These are phyloP conservation scores for Candida pseudoviswanathii DNA, from an alignment of 1,139 yeast genomes.

Conservation along the genomic window DNA sequence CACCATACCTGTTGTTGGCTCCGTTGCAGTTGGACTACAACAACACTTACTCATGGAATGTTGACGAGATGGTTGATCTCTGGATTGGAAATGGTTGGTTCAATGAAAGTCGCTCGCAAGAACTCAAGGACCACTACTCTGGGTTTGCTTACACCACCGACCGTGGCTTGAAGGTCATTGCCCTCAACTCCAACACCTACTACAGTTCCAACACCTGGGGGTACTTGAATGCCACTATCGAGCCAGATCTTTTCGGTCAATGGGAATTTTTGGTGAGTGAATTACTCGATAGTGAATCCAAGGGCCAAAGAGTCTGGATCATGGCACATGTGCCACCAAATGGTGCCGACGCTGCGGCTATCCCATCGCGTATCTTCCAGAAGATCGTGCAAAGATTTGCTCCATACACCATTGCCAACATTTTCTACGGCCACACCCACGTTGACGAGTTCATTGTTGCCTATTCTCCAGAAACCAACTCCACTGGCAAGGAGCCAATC, in stretches of 20 bases:
- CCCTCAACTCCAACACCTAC: slow-evolving; percentile 69
- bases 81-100: slow-evolving; percentile 52
- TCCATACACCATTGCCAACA: slow-evolving; percentile 67
- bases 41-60: slow-evolving; percentile 59
- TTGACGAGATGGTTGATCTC: slow-evolving; percentile 59
- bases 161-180: slow-evolving; percentile 61
- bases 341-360: slow-evolving; percentile 59
- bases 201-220: slow-evolving; percentile 66
- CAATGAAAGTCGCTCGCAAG: slow-evolving; percentile 21
- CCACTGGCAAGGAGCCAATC: slow-evolving; percentile 34
- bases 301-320: slow-evolving; percentile 68
- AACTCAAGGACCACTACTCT: slow-evolving; percentile 50
- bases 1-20: background rate
- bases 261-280: slow-evolving; percentile 64
- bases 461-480: slow-evolving; percentile 47
- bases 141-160: slow-evolving; percentile 62
- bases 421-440: slow-evolving; percentile 76
- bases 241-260: slow-evolving; percentile 66
- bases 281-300: slow-evolving; percentile 56
- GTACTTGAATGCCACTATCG: slow-evolving; percentile 52
- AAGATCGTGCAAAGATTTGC: slow-evolving; percentile 67
- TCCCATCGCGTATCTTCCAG: slow-evolving; percentile 57
- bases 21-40: slow-evolving; percentile 17
- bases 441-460: slow-evolving; percentile 65
- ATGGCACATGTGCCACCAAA: slow-evolving; percentile 69